Base-by-base conservation (phyloP, 2,329 filamentous ascomycete species). In the Nannizziopsis arthrosporioides region DNA sequence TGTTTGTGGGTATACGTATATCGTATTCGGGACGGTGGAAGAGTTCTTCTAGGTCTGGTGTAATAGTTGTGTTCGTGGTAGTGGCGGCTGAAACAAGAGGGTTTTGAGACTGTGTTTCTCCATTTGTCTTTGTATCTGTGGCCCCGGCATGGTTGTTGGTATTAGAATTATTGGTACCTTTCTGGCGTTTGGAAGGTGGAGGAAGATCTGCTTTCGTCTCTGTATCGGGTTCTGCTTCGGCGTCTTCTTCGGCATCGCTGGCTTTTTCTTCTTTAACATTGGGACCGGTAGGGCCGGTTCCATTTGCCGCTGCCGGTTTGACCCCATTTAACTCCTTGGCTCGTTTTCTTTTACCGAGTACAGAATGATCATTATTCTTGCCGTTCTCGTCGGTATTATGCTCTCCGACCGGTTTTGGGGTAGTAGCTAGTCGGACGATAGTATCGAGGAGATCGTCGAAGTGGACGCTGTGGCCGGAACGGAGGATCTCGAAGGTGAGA, bases 371-470 rank as follows among this genome's bases (percentile, higher is more conserved):
- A 27, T 27, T 27, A 4, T 27, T 7, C 22, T 27, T 27, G 22
- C 22, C 22, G 7, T 27, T 27, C 22, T 27, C 22, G 7, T 27
- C 22, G 3, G 22, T 27, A 7, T 27, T 27, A 27, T 27, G 3
- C 22, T 27, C 22, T 27, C 22, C 22, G 35, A 48, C 53, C 32
- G 32, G 50, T 53, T 7, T 60, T 56, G 47, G 56, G 46, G 56
- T 61, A 19, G 63, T 58, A 17, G 70, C 68, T 22, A 71, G 67
- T 44, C 69, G 67, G 53, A 76, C 67, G 11, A 81, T 72, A 27
- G 71, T 68, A 14, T 68, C 69, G 60, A 77, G 68, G 39, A 79
- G 67, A 47, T 81, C 74, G 46, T 75, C 72, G 54, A 75, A 77
- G 30, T 70, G 76, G 48, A 71, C 71, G 57, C 73, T 76, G 47